These are phyloP conservation scores for Fusarium bactridioides DNA, from an alignment of 2,329 filamentous ascomycete genomes.

Conservation along the genomic window DNA sequence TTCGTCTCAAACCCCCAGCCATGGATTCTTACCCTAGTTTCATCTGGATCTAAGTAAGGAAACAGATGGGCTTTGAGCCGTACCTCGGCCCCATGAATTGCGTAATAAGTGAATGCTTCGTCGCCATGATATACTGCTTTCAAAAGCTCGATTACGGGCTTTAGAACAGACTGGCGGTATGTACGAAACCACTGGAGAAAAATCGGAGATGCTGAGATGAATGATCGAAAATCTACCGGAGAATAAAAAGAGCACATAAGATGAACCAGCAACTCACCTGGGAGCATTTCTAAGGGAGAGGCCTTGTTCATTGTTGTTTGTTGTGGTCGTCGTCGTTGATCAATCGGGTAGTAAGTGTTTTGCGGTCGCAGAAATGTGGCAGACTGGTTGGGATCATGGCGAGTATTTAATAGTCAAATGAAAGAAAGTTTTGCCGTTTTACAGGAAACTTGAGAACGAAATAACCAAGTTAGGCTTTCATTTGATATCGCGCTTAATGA, in stretches of 20 bases:
- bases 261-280: neutral
- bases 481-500: fast-evolving
- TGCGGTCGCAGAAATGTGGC: neutral
- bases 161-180: neutral
- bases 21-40: neutral
- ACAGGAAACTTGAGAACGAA: neutral
- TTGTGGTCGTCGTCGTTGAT: neutral
- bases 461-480: too few species aligned
- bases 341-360: neutral
- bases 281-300: neutral
- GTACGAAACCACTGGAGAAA: neutral
- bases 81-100: fast-evolving
- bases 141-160: neutral
- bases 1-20: neutral
- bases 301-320: neutral
- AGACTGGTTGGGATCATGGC: too few species aligned
- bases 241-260: neutral
- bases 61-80: neutral
- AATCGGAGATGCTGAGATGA: neutral
- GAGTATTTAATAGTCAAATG: neutral
- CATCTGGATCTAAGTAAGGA: neutral
- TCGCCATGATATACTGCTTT: neutral
- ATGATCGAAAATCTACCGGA: neutral
- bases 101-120: fast-evolving
- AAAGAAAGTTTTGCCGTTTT: too few species aligned